Base-by-base conservation (phyloP, 345 rosid species). In the Acer saccharum region DNA sequence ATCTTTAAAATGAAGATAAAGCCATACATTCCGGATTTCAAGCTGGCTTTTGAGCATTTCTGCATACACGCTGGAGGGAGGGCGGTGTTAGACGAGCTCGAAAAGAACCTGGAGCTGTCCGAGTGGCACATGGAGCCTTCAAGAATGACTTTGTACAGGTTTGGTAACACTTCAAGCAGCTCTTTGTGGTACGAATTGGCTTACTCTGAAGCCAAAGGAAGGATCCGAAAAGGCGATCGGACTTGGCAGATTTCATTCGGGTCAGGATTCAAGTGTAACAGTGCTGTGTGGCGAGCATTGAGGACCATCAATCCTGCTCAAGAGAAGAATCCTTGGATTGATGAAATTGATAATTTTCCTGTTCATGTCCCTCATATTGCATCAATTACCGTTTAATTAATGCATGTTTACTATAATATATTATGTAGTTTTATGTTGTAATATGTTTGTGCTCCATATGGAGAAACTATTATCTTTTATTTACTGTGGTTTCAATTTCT, bases 51-150 rank as follows among this genome's bases (percentile, higher is more conserved):
- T 66, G 91, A 90, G 81, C 95, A 92, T 44, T 90, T 90, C 63
- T 92, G 94, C 73, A 87, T 92, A 71, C 93, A 92, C 23, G 88
- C 91, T 7, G 91, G 94, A 69, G 94, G 93, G 6, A 82, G 88
- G 82, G 91, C 88, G 0, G 92, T 90, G 79, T 71, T 92, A 9
- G 93, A 90, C 71, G 91, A 92, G 84, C 61, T 92, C 4, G 86
- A 92, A 76, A 89, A 89, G 85, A 89, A 86, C 52, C 80, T 92
- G 23, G 78, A 81, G 25, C 91, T 92, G 0, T 77, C 83, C 1
- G 84, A 90, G 9, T 83, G 92, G 93, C 92, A 88, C 72, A 83
- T 87, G 89, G 97, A 92, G 79, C 97, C 97, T 11, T 90, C 95
- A 7, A 84, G 90, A 79, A 92, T 92, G 97, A 88, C 94, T 17